phyloP scores from a whole-genome alignment of 768 basidiomycete species.

The Hydnomerulius pinastri region DNA sequence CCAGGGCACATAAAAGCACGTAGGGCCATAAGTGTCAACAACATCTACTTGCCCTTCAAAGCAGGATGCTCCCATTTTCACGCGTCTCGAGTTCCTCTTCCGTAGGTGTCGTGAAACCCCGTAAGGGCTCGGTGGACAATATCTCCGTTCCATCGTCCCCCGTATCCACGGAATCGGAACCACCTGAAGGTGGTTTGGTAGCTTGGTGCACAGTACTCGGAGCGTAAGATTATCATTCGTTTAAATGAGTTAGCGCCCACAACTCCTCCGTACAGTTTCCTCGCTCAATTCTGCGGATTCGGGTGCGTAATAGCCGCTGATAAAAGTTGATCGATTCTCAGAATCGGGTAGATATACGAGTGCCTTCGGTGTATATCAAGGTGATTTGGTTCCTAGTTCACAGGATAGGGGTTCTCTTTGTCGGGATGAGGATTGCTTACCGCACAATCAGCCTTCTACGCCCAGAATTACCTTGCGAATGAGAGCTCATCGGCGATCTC shows the following conservation, averaged over 20 bases:
- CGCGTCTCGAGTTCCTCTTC: neutral
- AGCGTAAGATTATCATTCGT: constrained; percentile 13
- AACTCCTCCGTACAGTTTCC: constrained; percentile 18
- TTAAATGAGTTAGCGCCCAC: neutral
- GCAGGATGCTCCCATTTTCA: neutral
- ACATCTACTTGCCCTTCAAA: neutral
- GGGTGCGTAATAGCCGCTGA: constrained; percentile 13
- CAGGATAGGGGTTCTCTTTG: neutral
- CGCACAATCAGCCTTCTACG: constrained; percentile 20
- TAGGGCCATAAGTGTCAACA: neutral
- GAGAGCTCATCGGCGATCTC: constrained; percentile 27
- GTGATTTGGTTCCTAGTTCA: neutral
- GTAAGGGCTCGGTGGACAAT: neutral
- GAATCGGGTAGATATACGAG: constrained; percentile 12
- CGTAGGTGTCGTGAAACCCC: neutral
- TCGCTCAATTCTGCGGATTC: constrained; percentile 27
- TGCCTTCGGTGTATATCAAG: constrained; percentile 32
- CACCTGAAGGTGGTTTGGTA: constrained; percentile 12
- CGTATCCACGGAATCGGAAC: neutral
- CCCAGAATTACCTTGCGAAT: constrained; percentile 18
- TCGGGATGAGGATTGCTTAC: neutral
- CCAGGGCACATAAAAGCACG: neutral
- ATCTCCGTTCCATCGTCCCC: neutral
- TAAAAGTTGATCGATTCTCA: neutral
- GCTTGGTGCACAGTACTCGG: constrained; percentile 30